Conservation (phyloP, 2,329 filamentous ascomycete genomes). For the Fusarium hostae region DNA sequence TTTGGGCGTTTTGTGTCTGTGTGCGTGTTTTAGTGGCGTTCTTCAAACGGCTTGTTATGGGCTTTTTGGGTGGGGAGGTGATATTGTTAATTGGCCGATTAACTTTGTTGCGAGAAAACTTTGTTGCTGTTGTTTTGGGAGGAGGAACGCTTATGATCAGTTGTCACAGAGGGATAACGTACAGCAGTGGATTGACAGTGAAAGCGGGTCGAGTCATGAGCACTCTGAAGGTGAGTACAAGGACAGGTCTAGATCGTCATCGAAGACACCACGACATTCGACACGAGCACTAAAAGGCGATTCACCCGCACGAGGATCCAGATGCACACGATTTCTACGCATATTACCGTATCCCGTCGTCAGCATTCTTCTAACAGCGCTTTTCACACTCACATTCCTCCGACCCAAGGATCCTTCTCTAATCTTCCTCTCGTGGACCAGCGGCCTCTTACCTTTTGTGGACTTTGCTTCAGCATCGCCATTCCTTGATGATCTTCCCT, state of each 20-base stretch:
- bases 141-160: constrained; percentile 9
- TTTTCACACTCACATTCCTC: constrained; percentile 39
- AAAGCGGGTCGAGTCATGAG: background rate
- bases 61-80: constrained; percentile 44
- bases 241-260: constrained; percentile 13
- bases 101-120: constrained; percentile 18
- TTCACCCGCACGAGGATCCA: constrained; percentile 1
- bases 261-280: background rate
- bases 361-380: constrained; percentile 40
- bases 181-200: constrained; percentile 2
- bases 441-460: constrained; percentile 48
- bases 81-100: constrained; percentile 46
- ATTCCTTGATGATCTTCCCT: constrained; percentile 41
- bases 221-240: constrained; percentile 21
- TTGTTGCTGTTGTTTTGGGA: constrained; percentile 3
- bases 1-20: constrained; percentile 28
- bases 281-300: background rate
- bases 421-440: constrained; percentile 51
- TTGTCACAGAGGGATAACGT: constrained; percentile 15
- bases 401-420: constrained; percentile 49
- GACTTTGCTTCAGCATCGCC: constrained; percentile 49
- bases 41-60: constrained; percentile 44
- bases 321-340: constrained; percentile 5
- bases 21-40: constrained; percentile 38
- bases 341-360: constrained; percentile 39